Percentiles rank a stretch among this genome's conserved stretches.
These are phyloP conservation scores for Fusarium multiceps DNA, from an alignment of 2,329 filamentous ascomycete species.

Conservation along the genomic window DNA sequence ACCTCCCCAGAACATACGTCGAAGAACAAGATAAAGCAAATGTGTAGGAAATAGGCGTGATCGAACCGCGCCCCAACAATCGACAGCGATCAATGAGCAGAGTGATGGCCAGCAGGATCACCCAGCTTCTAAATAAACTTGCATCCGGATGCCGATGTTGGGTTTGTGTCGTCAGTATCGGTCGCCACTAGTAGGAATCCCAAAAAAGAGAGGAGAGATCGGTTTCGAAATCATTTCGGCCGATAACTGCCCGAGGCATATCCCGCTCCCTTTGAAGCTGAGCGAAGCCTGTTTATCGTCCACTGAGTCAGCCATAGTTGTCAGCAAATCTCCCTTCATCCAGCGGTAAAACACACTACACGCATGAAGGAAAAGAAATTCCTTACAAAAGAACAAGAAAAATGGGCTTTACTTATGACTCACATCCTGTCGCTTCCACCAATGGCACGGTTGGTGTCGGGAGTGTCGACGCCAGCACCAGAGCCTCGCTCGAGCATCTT, in stretches of 20 bases:
- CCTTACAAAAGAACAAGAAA: constrained; percentile 80
- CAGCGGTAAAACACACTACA: constrained; percentile 81
- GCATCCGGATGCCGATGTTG: constrained; percentile 46
- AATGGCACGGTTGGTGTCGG: constrained; percentile 79
- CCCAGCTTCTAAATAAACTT: constrained; percentile 33
- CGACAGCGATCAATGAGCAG: constrained; percentile 44
- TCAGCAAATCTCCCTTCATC: constrained; percentile 78
- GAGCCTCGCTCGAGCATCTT: constrained; percentile 80
- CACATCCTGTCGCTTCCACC: constrained; percentile 94
- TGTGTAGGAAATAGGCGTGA: constrained; percentile 49
- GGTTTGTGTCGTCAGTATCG: constrained; percentile 43
- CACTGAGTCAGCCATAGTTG: constrained; percentile 84
- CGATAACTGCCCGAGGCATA: constrained; percentile 55
- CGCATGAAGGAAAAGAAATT: constrained; percentile 81
- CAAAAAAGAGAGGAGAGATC: constrained; percentile 31
- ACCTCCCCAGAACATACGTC: constrained; percentile 50
- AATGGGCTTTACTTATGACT: constrained; percentile 72
- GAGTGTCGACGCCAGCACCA: constrained; percentile 71
- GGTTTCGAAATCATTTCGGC: constrained; percentile 48
- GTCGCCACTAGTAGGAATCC: constrained; percentile 36
- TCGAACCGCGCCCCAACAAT: constrained; percentile 44
- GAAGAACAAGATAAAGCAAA: constrained; percentile 58
- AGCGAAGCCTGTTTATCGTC: constrained; percentile 87
- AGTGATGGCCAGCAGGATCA: constrained; percentile 37
- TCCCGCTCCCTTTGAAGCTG: constrained; percentile 77